These are phyloP conservation scores for Phytophthora parvispora DNA, from an alignment of 352 stramenopile genomes.

Conservation along the genomic window DNA sequence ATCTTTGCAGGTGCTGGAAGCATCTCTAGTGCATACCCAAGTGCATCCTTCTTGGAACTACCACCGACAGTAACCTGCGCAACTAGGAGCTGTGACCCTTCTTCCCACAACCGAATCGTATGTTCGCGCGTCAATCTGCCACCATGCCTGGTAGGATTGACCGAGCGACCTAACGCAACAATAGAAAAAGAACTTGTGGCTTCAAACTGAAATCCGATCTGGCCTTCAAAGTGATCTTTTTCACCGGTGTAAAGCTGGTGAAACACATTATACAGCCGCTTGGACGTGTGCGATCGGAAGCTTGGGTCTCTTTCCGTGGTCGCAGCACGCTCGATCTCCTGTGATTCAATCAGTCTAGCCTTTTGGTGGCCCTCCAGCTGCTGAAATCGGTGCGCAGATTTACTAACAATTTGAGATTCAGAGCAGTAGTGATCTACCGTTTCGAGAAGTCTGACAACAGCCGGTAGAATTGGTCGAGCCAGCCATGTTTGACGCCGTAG, in stretches of 20 bases:
- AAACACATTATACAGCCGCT: constrained; percentile 90
- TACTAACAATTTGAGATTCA: constrained; percentile 66
- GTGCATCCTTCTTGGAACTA: constrained; percentile 69
- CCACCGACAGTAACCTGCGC: constrained; percentile 72
- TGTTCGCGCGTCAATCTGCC: constrained; percentile 78
- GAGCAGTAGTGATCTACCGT: constrained; percentile 82
- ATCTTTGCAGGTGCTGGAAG: constrained; percentile 64
- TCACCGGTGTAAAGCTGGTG: constrained; percentile 90
- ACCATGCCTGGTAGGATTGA: constrained; percentile 74
- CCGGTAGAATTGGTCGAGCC: constrained; percentile 72
- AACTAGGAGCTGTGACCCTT: constrained; percentile 76
- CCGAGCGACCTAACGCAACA: constrained; percentile 82
- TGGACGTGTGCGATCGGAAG: constrained; percentile 60
- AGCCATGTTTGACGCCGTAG: constrained; percentile 86
- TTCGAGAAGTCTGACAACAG: constrained; percentile 70
- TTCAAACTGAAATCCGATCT: constrained; percentile 93
- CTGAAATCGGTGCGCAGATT: constrained; percentile 71
- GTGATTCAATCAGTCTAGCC: constrained; percentile 66
- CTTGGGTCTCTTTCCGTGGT: constrained; percentile 57
- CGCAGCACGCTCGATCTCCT: constrained; percentile 72
- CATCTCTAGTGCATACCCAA: constrained; percentile 84
- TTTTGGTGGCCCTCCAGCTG: constrained; percentile 72
- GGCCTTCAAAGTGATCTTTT: constrained; percentile 92
- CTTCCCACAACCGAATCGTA: constrained; percentile 87
- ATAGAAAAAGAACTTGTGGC: constrained; percentile 85